These are phyloP conservation scores for Setaria viridis DNA, from an alignment of 202 grass and related monocot genomes.

Conservation along the genomic window DNA sequence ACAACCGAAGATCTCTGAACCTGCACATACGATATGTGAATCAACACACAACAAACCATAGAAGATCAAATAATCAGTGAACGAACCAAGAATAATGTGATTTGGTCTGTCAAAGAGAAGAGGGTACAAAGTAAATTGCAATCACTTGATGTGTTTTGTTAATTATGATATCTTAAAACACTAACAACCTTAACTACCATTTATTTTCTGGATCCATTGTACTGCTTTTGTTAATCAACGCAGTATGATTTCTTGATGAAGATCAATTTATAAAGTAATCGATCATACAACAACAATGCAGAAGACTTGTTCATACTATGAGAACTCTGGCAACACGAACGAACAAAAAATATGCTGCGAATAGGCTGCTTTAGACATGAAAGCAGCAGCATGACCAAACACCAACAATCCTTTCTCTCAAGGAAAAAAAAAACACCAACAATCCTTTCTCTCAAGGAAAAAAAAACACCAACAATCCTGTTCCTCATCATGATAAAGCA, in stretches of 20 bases:
- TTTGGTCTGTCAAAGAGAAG: neutral
- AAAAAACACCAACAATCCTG: neutral
- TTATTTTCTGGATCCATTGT: neutral
- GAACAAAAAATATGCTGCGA: neutral
- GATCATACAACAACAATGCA: neutral
- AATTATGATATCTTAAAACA: neutral
- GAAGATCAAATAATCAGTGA: neutral
- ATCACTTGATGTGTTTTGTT: neutral
- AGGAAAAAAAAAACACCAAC: neutral
- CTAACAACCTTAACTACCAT: neutral
- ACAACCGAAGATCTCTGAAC: conserved; percentile 48
- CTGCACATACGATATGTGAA: conserved; percentile 56
- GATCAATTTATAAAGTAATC: neutral
- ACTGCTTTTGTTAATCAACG: neutral
- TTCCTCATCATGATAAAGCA: neutral
- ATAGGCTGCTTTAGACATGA: neutral
- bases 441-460: neutral
- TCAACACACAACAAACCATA: conserved; percentile 25
- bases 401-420: neutral
- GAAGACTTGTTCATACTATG: conserved; percentile 2
- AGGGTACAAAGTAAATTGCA: neutral
- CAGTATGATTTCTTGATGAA: neutral
- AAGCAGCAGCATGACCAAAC: neutral
- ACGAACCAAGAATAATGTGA: neutral
- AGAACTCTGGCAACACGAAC: neutral